Conservation (phyloP, 176 grass and related monocot genomes). For the Dactylis glomerata region DNA sequence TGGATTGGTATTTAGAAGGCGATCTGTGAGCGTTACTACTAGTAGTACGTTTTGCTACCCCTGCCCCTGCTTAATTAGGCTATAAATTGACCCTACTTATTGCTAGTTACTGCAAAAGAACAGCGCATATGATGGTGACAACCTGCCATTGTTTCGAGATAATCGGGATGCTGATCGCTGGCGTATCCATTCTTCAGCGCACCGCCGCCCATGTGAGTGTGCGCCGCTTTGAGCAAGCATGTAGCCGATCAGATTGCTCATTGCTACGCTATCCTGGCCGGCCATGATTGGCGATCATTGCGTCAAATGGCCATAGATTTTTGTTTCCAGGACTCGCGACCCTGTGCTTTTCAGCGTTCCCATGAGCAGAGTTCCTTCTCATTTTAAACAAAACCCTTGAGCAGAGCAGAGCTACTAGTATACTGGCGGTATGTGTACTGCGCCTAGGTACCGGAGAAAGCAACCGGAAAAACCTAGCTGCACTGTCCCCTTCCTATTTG, state of each 20-base stretch:
- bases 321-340: neutral
- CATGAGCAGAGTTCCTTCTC: neutral
- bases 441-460: slow-evolving; percentile 39
- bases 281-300: neutral
- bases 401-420: neutral
- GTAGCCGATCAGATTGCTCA: neutral
- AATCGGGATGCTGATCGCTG: neutral
- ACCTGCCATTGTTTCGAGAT: neutral
- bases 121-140: neutral
- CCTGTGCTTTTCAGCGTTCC: slow-evolving; percentile 26
- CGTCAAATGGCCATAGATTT: neutral
- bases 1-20: neutral
- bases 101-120: neutral
- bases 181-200: too few species aligned
- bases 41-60: neutral
- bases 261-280: neutral
- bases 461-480: neutral
- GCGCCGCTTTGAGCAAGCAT: neutral
- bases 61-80: neutral
- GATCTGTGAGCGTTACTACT: neutral
- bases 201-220: neutral
- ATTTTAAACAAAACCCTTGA: neutral
- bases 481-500: slow-evolving; percentile 25
- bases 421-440: neutral
- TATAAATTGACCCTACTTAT: neutral